phyloP scores from a whole-genome alignment of 305 asterid genomes.

The Fraxinus platypoda region DNA sequence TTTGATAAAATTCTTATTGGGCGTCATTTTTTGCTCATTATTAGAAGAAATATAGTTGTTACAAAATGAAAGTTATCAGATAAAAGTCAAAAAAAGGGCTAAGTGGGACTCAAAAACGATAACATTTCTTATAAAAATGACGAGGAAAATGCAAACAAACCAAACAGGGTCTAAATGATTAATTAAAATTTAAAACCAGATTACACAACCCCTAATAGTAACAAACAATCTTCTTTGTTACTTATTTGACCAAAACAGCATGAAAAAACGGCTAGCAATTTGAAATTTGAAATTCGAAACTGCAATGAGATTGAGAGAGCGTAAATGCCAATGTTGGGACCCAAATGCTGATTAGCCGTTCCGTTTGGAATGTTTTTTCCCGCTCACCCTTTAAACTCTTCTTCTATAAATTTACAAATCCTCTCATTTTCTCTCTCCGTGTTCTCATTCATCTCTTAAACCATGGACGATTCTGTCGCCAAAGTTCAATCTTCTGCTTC shows the following conservation, averaged over 20 bases:
- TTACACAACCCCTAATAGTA: not conserved
- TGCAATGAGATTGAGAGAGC: conserved; percentile 11
- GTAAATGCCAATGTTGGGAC: conserved; percentile 25
- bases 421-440: not conserved
- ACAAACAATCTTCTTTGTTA: not conserved
- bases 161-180: not conserved
- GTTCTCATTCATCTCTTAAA: not conserved
- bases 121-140: no score
- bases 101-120: no score
- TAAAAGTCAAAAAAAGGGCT: no score
- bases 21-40: no score
- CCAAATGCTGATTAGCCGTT: conserved; percentile 29
- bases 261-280: conserved; percentile 8
- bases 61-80: no score
- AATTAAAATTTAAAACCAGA: not conserved
- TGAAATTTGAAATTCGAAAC: conserved; percentile 43
- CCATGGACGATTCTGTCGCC: conserved; percentile 57
- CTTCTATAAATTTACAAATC: conserved; percentile 17
- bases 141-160: not conserved
- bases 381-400: conserved; percentile 22
- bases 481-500: conserved; percentile 62
- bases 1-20: no score
- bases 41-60: no score
- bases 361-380: conserved; percentile 23
- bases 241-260: not conserved